Percentiles rank a stretch among this genome's conserved stretches.
These are phyloP conservation scores for Amanita rimosa DNA, from an alignment of 768 basidiomycete species.

Conservation along the genomic window DNA sequence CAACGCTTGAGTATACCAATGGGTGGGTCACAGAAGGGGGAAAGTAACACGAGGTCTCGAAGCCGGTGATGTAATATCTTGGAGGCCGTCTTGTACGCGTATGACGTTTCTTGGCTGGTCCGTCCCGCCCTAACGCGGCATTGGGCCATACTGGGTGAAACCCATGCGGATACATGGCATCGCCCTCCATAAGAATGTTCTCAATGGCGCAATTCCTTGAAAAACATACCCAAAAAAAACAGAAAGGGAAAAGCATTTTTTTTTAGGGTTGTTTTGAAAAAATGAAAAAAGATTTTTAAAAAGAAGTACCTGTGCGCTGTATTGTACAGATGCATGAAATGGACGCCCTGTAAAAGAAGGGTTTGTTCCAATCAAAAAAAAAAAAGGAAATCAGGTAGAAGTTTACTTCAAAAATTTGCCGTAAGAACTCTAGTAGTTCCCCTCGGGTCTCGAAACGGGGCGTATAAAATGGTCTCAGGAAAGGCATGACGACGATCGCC, in stretches of 20 bases:
- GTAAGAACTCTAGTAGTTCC: slow-evolving; percentile 19
- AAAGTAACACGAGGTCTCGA: slow-evolving; percentile 18
- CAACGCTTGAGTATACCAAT: slow-evolving; percentile 13
- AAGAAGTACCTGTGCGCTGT: slow-evolving; percentile 22
- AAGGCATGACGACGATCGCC: slow-evolving; percentile 20
- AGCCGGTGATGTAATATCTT: slow-evolving; percentile 21
- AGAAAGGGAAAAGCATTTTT: no score
- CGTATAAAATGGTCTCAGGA: slow-evolving; percentile 11
- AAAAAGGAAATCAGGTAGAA: neutral
- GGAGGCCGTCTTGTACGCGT: slow-evolving; percentile 14
- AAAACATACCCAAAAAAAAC: no score
- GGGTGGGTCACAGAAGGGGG: slow-evolving; percentile 14
- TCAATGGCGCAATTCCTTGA: slow-evolving; percentile 17
- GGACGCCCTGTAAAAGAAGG: slow-evolving; percentile 15
- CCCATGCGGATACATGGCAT: slow-evolving; percentile 10
- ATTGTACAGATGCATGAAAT: slow-evolving; percentile 21
- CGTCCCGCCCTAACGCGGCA: slow-evolving; percentile 10
- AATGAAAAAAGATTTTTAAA: no score
- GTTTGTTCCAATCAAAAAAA: neutral
- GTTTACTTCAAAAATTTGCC: slow-evolving; percentile 17
- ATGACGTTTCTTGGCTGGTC: neutral
- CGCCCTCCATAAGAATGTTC: slow-evolving; percentile 21
- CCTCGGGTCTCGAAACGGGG: slow-evolving; percentile 19
- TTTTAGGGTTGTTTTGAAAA: no score
- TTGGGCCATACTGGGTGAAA: slow-evolving; percentile 12